Percentiles rank a stretch among this genome's conserved stretches.
Evolutionary conservation across 2,329 filamentous ascomycete genomes (phyloP).

Genomic region (Dryadomyces sulphureus): DNA sequence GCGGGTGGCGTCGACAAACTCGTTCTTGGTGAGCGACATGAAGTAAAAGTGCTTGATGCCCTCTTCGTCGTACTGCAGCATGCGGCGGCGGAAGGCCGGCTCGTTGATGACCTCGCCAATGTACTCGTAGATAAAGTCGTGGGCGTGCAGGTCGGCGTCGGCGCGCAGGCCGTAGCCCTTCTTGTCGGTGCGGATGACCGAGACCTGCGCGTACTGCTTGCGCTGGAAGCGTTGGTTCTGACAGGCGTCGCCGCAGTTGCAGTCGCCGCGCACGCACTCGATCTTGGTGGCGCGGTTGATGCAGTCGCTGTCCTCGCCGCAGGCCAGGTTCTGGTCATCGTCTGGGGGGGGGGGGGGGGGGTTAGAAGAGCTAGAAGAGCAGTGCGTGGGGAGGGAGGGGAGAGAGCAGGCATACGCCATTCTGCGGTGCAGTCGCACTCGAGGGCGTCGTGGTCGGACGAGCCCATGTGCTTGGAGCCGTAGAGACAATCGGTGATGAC

Average conservation of each 20-base stretch:
- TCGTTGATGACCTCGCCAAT: constrained; percentile 98
- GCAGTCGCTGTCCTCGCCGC: constrained; percentile 91
- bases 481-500: constrained; percentile 79
- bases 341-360: constrained; percentile 29
- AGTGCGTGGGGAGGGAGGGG: constrained; percentile 2
- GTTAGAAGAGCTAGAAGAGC: constrained; percentile 7
- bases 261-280: constrained; percentile 73
- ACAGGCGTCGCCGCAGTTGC: constrained; percentile 75
- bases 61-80: constrained; percentile 86
- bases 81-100: constrained; percentile 72
- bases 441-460: constrained; percentile 75
- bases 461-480: constrained; percentile 79
- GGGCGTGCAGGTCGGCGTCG: constrained; percentile 57
- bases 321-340: constrained; percentile 62
- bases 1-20: constrained; percentile 95
- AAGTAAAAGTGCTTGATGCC: constrained; percentile 99
- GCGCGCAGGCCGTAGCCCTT: constrained; percentile 89
- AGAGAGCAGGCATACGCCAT: constrained; percentile 57
- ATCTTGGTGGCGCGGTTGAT: constrained; percentile 98
- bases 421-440: constrained; percentile 93
- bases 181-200: constrained; percentile 95
- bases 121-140: constrained; percentile 96
- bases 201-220: constrained; percentile 77
- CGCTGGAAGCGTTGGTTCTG: constrained; percentile 92
- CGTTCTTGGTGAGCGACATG: constrained; percentile 93